These are phyloP conservation scores for Colletotrichum euphorbiae DNA, from an alignment of 2,329 filamentous ascomycete genomes.

Conservation along the genomic window DNA sequence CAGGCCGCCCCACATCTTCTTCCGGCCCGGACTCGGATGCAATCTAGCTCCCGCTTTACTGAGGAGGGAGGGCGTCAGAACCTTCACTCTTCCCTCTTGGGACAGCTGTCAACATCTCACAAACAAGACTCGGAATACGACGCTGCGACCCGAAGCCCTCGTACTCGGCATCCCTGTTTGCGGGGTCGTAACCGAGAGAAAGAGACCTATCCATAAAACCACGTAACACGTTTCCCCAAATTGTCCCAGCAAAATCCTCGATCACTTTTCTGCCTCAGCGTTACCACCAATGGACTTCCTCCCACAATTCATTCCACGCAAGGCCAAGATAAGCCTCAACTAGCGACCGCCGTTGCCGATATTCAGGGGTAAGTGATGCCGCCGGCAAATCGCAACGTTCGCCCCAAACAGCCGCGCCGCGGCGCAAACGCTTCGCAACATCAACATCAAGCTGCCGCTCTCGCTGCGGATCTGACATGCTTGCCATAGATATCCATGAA, in stretches of 20 bases:
- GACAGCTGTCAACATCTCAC: not conserved
- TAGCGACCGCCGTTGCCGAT: constrained; percentile 20
- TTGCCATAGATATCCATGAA: not conserved
- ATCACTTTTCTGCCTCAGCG: not conserved
- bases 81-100: no score
- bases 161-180: constrained; percentile 2
- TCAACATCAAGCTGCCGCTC: not conserved
- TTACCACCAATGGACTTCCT: not conserved
- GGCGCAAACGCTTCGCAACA: not conserved
- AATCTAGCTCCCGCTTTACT: no score
- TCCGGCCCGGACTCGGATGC: no score
- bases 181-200: constrained; percentile 4
- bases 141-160: not conserved
- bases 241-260: not conserved
- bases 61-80: no score
- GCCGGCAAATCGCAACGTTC: constrained; percentile 8
- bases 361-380: not conserved
- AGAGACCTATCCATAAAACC: not conserved
- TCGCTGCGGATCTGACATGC: not conserved
- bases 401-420: constrained; percentile 8
- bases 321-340: constrained; percentile 14
- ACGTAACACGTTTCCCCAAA: not conserved
- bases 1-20: no score
- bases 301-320: not conserved
- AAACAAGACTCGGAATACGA: not conserved